Conservation (phyloP, 345 rosid genomes). For the Lepidium aucheri region DNA sequence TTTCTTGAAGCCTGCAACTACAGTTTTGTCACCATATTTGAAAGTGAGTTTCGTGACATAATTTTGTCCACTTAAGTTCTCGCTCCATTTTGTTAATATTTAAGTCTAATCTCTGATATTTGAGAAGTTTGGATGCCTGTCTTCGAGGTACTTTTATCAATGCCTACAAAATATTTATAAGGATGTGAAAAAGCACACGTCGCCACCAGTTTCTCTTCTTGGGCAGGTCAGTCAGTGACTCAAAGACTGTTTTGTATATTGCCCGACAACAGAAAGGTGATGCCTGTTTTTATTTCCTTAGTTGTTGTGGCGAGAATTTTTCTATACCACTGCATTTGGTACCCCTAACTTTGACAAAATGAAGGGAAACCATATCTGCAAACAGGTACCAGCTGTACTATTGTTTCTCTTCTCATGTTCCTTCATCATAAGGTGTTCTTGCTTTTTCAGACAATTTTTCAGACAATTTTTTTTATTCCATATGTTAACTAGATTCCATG, state of each 20-base stretch:
- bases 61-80: neutral
- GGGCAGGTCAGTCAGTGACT: slow-evolving; percentile 64
- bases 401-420: neutral
- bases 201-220: slow-evolving; percentile 90
- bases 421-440: neutral
- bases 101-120: slow-evolving; percentile 12
- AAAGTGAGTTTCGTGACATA: slow-evolving; percentile 49
- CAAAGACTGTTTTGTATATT: neutral
- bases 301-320: slow-evolving; percentile 94
- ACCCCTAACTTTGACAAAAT: slow-evolving; percentile 85
- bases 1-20: slow-evolving; percentile 74
- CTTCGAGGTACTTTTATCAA: slow-evolving; percentile 91
- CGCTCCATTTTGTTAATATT: neutral
- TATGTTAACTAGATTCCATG: slow-evolving; percentile 64
- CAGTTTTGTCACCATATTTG: slow-evolving; percentile 83
- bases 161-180: slow-evolving; percentile 58
- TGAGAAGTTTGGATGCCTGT: slow-evolving; percentile 92
- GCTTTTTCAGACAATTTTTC: neutral
- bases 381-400: slow-evolving; percentile 49
- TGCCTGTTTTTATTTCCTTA: slow-evolving; percentile 16
- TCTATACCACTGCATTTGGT: slow-evolving; percentile 77
- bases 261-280: slow-evolving; percentile 3
- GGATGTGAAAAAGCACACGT: slow-evolving; percentile 55
- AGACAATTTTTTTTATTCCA: neutral
- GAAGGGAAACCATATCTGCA: slow-evolving; percentile 77